A percentile compares a stretch with the other conserved stretches of the same genome.
Evolutionary conservation across 2,329 filamentous ascomycete species (phyloP).

Genomic region (Domatiomyces globalis): DNA sequence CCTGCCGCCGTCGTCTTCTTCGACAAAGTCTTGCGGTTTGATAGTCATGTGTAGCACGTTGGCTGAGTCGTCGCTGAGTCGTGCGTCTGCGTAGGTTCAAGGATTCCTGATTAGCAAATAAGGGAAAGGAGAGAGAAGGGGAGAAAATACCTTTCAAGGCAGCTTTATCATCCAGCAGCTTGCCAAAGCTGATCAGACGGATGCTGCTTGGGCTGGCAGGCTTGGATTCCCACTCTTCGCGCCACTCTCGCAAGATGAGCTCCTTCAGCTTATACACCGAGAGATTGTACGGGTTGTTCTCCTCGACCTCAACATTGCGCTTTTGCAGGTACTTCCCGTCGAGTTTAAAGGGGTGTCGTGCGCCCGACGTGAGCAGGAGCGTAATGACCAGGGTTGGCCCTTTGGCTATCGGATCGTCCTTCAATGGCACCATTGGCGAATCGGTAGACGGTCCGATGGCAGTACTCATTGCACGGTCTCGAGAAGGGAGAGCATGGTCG

Average conservation of each 20-base stretch:
- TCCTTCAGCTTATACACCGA: slow-evolving; percentile 91
- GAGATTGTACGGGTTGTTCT: slow-evolving; percentile 71
- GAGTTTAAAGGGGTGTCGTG: slow-evolving; percentile 77
- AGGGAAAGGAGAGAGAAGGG: neutral
- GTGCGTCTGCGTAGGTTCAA: slow-evolving; percentile 48
- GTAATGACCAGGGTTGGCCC: slow-evolving; percentile 47
- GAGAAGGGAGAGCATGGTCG: slow-evolving; percentile 5
- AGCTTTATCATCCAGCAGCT: slow-evolving; percentile 78
- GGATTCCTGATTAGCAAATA: neutral
- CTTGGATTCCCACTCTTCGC: slow-evolving; percentile 74
- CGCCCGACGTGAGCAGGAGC: slow-evolving; percentile 65
- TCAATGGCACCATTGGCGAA: slow-evolving; percentile 11
- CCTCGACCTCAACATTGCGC: slow-evolving; percentile 62
- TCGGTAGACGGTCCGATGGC: slow-evolving; percentile 19
- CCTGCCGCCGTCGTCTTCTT: slow-evolving; percentile 56
- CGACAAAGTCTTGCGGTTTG: slow-evolving; percentile 66
- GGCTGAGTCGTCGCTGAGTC: slow-evolving; percentile 56
- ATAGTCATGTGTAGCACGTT: slow-evolving; percentile 95
- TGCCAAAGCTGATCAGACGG: slow-evolving; percentile 80
- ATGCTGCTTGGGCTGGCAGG: slow-evolving; percentile 81
- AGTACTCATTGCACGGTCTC: slow-evolving; percentile 9
- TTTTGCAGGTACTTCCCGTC: slow-evolving; percentile 74
- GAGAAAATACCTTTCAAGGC: slow-evolving; percentile 55
- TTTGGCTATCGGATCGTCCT: slow-evolving; percentile 29
- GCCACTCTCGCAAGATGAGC: slow-evolving; percentile 84